phyloP scores from a whole-genome alignment of 2,329 filamentous ascomycete genomes.

The Sarocladium kiliense region DNA sequence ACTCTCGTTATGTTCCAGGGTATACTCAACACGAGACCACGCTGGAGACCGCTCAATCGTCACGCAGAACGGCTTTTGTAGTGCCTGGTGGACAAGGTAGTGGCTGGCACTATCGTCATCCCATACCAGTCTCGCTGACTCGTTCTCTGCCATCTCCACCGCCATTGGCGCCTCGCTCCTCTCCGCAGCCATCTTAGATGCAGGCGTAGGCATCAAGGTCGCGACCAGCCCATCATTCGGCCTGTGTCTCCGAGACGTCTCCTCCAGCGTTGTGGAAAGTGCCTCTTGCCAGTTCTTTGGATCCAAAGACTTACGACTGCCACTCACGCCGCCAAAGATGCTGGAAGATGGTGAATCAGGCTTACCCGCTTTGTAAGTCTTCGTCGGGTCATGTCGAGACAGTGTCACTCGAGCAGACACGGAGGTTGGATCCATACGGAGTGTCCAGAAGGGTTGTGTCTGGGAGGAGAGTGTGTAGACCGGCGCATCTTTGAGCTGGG shows the following conservation, averaged over 20 bases:
- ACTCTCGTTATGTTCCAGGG: constrained; percentile 59
- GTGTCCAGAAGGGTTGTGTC: constrained; percentile 60
- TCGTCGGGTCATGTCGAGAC: constrained; percentile 55
- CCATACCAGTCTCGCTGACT: constrained; percentile 69
- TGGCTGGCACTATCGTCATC: constrained; percentile 55
- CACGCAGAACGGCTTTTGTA: constrained; percentile 59
- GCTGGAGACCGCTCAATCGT: constrained; percentile 52
- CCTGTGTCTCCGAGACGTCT: constrained; percentile 44
- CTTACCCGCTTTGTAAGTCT: constrained; percentile 43
- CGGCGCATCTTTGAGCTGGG: constrained; percentile 53
- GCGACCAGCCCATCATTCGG: constrained; percentile 62
- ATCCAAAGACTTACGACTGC: constrained; percentile 15
- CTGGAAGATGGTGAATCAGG: constrained; percentile 20
- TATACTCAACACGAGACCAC: constrained; percentile 58
- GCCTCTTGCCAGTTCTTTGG: constrained; percentile 53
- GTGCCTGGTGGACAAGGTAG: constrained; percentile 59
- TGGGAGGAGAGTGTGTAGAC: constrained; percentile 61
- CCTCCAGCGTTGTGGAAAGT: constrained; percentile 53
- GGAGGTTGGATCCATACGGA: constrained; percentile 60
- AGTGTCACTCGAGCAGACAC: constrained; percentile 57
- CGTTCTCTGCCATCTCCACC: constrained; percentile 58
- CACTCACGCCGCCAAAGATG: constrained; percentile 14
- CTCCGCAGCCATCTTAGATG: constrained; percentile 58
- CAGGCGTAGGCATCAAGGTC: constrained; percentile 61
- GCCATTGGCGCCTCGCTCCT: constrained; percentile 54